These are phyloP conservation scores for Grifola frondosa DNA, from an alignment of 1,284 basidiomycete species.

Conservation along the genomic window DNA sequence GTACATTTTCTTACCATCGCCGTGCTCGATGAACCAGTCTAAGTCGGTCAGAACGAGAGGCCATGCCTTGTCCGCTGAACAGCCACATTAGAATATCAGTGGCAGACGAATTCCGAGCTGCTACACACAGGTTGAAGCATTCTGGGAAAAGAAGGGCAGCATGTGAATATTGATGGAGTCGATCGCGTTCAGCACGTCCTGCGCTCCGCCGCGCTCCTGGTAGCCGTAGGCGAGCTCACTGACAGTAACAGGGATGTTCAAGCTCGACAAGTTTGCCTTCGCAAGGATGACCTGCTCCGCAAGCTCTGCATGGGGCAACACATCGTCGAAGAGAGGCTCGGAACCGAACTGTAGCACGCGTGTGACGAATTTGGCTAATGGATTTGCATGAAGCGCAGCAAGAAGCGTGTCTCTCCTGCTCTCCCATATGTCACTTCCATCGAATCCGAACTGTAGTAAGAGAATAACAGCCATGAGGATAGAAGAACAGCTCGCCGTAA, in stretches of 20 bases:
- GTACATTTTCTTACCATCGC: constrained; percentile 70
- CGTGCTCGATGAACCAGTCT: constrained; percentile 61
- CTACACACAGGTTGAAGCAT: constrained; percentile 60
- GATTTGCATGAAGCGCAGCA: constrained; percentile 56
- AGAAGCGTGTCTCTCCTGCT: constrained; percentile 54
- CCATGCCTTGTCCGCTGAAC: constrained; percentile 55
- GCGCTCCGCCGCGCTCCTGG: constrained; percentile 50
- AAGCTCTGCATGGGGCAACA: constrained; percentile 51
- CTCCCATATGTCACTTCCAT: constrained; percentile 55
- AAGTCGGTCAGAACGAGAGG: constrained; percentile 58
- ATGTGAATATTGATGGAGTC: constrained; percentile 73
- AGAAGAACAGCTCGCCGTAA: constrained; percentile 16
- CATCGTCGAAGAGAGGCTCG: constrained; percentile 69
- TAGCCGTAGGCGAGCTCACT: constrained; percentile 51
- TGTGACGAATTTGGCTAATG: constrained; percentile 66
- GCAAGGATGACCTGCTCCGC: constrained; percentile 53
- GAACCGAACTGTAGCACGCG: constrained; percentile 72
- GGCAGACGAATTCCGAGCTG: background rate
- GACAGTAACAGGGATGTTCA: constrained; percentile 69
- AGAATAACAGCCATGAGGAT: background rate
- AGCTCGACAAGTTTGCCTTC: constrained; percentile 48
- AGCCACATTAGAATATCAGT: constrained; percentile 1
- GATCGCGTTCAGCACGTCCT: constrained; percentile 59
- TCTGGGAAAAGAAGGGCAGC: constrained; percentile 68
- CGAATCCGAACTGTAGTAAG: constrained; percentile 56